These are phyloP conservation scores for Entonaema liquescens DNA, from an alignment of 495 filamentous ascomycete species.

Conservation along the genomic window DNA sequence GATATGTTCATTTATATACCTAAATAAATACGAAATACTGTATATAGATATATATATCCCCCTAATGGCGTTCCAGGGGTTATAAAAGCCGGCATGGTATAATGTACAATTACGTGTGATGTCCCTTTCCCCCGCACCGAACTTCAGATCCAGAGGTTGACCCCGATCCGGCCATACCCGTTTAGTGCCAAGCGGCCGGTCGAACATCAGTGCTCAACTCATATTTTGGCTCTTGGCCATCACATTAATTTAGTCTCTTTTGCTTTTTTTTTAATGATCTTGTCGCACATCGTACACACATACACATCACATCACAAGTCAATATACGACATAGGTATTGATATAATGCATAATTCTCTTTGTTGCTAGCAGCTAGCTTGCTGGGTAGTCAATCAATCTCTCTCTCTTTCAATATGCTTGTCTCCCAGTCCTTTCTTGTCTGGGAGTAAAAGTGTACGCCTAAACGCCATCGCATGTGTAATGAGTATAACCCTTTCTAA, in stretches of 20 bases:
- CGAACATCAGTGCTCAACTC: not conserved
- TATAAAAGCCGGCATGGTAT: too few species aligned
- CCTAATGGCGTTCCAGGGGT: too few species aligned
- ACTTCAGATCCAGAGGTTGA: not conserved
- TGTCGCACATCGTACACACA: too few species aligned
- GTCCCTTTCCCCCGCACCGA: too few species aligned
- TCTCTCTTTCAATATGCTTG: not conserved
- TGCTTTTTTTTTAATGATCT: not conserved
- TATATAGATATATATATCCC: too few species aligned
- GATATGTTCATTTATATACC: too few species aligned
- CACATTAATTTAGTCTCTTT: too few species aligned
- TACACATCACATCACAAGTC: not conserved
- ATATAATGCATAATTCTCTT: not conserved
- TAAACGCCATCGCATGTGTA: conserved; percentile 36
- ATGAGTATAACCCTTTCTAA: conserved; percentile 11
- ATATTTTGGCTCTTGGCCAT: too few species aligned
- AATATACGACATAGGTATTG: not conserved
- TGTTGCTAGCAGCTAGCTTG: not conserved
- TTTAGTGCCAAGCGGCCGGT: not conserved
- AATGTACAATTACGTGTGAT: too few species aligned
- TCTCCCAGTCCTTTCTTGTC: not conserved
- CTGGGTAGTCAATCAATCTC: not conserved
- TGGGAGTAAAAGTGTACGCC: conserved; percentile 16
- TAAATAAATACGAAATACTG: too few species aligned
- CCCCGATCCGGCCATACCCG: not conserved